Evolutionary conservation across 1,139 yeast species (phyloP).

Genomic region (Scheffersomyces titani): DNA sequence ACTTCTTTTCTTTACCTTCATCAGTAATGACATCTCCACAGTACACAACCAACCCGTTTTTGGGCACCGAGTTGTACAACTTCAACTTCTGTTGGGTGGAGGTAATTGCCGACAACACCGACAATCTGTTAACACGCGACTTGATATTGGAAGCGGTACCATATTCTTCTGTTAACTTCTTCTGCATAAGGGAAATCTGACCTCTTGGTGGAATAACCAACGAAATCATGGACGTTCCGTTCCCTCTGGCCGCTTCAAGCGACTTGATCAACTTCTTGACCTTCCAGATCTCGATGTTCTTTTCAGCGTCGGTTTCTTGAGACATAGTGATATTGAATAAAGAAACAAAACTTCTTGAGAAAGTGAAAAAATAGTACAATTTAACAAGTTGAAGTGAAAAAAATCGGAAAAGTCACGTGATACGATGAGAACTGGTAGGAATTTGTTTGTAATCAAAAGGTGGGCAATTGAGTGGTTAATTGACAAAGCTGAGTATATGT

Average conservation of each 20-base stretch:
- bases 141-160: conserved; percentile 98
- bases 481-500: not conserved
- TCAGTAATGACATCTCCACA: conserved; percentile 98
- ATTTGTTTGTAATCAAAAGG: no score
- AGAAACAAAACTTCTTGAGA: not conserved
- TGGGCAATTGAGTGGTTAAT: not conserved
- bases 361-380: not conserved
- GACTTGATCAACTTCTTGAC: conserved; percentile 89
- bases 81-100: conserved; percentile 96
- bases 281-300: conserved; percentile 98
- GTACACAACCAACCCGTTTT: conserved; percentile 90
- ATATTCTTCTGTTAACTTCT: conserved; percentile 95
- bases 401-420: not conserved
- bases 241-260: conserved; percentile 90
- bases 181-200: conserved; percentile 83
- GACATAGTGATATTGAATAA: not conserved
- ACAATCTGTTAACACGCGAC: conserved; percentile 93
- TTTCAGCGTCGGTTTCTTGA: conserved; percentile 69
- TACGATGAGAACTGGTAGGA: not conserved
- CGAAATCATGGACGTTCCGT: conserved; percentile 98
- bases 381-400: not conserved
- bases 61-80: conserved; percentile 85
- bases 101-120: conserved; percentile 94
- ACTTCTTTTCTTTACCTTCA: conserved; percentile 95
- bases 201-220: conserved; percentile 93